phyloP scores from a whole-genome alignment of 352 stramenopile genomes.

The Phytophthora ramorum region DNA sequence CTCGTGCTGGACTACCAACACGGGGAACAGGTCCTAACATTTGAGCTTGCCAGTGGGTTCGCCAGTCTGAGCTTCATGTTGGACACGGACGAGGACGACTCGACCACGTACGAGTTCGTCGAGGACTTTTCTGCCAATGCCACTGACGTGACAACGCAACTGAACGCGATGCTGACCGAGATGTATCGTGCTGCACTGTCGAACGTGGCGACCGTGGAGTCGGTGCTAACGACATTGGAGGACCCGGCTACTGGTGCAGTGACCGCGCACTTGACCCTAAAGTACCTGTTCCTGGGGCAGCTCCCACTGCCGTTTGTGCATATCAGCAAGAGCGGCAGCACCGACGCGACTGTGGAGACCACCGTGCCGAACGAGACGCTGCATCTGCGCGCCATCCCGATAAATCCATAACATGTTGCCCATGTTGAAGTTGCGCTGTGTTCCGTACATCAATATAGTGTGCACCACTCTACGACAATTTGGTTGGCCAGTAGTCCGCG shows the following conservation, averaged over 20 bases:
- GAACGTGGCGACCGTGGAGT: slow-evolving; percentile 19
- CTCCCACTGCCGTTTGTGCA: slow-evolving; percentile 14
- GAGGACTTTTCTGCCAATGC: slow-evolving; percentile 13
- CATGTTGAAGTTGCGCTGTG: slow-evolving; percentile 21
- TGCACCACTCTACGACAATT: slow-evolving; percentile 24
- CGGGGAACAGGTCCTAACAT: slow-evolving; percentile 18
- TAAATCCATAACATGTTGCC: background rate
- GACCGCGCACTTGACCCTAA: slow-evolving; percentile 19
- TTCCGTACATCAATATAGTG: background rate
- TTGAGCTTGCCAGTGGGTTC: slow-evolving; percentile 7
- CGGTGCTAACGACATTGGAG: slow-evolving; percentile 7
- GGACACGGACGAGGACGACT: slow-evolving; percentile 7
- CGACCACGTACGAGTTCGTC: slow-evolving; percentile 12
- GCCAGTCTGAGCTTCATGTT: slow-evolving; percentile 23
- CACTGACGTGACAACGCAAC: slow-evolving; percentile 2
- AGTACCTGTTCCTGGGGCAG: slow-evolving; percentile 16
- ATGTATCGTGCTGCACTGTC: slow-evolving; percentile 24
- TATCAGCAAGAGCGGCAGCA: background rate
- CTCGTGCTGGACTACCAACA: slow-evolving; percentile 18
- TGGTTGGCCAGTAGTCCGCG: slow-evolving; percentile 40
- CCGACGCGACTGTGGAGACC: background rate
- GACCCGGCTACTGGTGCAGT: slow-evolving; percentile 1
- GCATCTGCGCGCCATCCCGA: background rate
- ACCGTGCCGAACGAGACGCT: slow-evolving; percentile 6
- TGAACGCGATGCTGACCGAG: slow-evolving; percentile 20